phyloP scores from a whole-genome alignment of 192 early-diverging fungal genomes.

The Glomus cerebriforme region DNA sequence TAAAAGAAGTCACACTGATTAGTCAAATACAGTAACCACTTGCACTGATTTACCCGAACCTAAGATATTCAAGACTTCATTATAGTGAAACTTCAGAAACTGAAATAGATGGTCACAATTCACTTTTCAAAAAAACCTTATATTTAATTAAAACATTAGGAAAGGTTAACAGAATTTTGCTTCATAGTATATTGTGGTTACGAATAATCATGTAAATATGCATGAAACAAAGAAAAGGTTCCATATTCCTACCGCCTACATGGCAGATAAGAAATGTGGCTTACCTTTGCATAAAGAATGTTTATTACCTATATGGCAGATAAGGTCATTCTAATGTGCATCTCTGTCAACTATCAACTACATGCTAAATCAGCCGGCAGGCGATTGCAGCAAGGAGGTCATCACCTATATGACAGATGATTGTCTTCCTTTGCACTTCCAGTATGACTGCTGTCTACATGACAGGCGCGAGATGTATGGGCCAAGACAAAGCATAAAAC shows the following conservation, averaged over 20 bases:
- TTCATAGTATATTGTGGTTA: too few species aligned
- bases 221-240: background rate
- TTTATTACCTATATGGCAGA: conserved; percentile 33
- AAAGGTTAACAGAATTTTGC: too few species aligned
- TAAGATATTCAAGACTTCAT: too few species aligned
- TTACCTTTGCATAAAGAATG: conserved; percentile 28
- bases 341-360: conserved; percentile 26
- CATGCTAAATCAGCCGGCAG: conserved; percentile 34
- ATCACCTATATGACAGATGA: conserved; percentile 26
- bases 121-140: too few species aligned
- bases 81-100: too few species aligned
- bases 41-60: too few species aligned
- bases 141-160: too few species aligned
- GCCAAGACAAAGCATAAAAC: background rate
- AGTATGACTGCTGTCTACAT: conserved; percentile 28
- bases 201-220: background rate
- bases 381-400: conserved; percentile 29
- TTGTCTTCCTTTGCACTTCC: conserved; percentile 31
- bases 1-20: too few species aligned
- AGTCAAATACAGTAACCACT: too few species aligned
- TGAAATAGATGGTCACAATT: too few species aligned
- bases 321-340: conserved; percentile 30
- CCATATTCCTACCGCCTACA: conserved; percentile 24
- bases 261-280: conserved; percentile 26
- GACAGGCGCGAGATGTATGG: conserved; percentile 11